These are phyloP conservation scores for Nymphaea colorata DNA, from an alignment of 164 flowering plant species.

Conservation along the genomic window DNA sequence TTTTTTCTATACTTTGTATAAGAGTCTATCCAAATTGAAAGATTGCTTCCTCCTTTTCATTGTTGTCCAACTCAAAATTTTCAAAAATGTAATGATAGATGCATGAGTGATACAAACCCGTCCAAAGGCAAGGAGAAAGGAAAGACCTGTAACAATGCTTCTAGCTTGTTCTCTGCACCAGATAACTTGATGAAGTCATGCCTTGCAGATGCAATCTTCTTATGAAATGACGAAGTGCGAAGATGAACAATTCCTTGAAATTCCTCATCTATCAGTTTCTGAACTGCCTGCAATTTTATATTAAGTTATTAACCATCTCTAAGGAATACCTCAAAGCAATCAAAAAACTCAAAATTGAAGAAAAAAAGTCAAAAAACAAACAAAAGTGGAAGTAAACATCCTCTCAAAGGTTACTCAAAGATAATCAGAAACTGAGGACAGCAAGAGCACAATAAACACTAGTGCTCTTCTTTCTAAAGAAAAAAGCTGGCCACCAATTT, in stretches of 20 bases:
- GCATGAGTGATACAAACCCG: background rate
- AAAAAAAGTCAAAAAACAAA: background rate
- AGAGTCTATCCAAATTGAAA: no score
- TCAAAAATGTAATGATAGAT: background rate
- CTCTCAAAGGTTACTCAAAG: no score
- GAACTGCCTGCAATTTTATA: constrained; percentile 61
- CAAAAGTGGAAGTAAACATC: no score
- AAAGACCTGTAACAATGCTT: constrained; percentile 73
- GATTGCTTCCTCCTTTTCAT: background rate
- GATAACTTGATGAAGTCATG: constrained; percentile 93
- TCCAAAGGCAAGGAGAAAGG: no score
- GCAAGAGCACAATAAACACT: no score
- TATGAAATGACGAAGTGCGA: constrained; percentile 84
- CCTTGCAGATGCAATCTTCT: constrained; percentile 86
- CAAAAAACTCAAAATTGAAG: constrained; percentile 1
- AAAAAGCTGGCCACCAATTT: no score
- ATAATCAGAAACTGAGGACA: no score
- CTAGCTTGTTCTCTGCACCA: constrained; percentile 91
- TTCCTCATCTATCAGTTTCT: constrained; percentile 83
- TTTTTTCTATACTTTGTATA: no score
- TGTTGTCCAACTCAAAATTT: background rate
- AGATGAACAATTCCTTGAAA: constrained; percentile 78
- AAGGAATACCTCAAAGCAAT: background rate
- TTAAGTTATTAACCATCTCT: background rate
- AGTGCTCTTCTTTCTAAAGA: no score